A percentile compares a stretch with the other conserved stretches of the same genome.
Conservation (phyloP, 225 moss, liverwort and hornwort species). For the Anthoceros angustus region DNA sequence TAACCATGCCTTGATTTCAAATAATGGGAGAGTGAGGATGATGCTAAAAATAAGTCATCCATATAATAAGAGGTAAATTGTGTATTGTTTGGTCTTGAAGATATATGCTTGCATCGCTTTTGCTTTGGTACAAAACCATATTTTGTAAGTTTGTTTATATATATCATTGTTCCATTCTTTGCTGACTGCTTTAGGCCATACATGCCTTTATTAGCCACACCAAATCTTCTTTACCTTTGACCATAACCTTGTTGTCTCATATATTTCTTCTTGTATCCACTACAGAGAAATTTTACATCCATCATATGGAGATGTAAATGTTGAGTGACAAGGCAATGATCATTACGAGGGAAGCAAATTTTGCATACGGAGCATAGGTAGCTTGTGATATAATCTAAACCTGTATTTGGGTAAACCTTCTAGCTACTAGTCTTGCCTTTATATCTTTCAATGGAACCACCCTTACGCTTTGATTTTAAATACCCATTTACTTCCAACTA, state of each 20-base stretch:
- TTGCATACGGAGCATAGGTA: conserved; percentile 5
- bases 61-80: neutral
- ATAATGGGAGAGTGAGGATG: neutral
- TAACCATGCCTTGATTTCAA: neutral
- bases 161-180: neutral
- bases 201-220: neutral
- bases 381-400: neutral
- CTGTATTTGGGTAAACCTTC: neutral
- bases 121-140: neutral
- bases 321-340: neutral
- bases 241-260: conserved; percentile 7
- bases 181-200: conserved; percentile 2
- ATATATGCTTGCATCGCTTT: neutral
- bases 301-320: conserved; percentile 2
- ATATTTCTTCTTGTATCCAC: neutral
- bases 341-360: neutral
- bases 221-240: neutral
- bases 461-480: neutral
- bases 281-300: neutral
- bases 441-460: neutral
- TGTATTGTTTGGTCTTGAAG: neutral
- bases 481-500: conserved; percentile 2
- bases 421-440: conserved; percentile 2
- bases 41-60: neutral
- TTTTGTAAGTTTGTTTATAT: neutral